These are phyloP conservation scores for Stylosanthes scabra DNA, from an alignment of 331 rosid species.

Conservation along the genomic window DNA sequence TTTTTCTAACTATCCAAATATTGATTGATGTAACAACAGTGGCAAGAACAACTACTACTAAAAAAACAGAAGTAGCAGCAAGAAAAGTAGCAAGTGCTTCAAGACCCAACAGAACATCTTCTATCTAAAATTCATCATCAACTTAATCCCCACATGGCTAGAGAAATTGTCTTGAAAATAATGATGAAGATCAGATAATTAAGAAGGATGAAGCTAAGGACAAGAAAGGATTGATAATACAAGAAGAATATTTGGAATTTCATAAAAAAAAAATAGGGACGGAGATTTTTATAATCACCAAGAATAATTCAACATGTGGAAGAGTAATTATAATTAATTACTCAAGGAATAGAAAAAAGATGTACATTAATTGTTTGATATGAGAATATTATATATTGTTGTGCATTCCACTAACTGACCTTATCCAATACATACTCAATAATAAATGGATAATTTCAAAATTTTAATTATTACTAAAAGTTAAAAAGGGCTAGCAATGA, in stretches of 20 bases:
- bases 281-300: too few relatives aligned
- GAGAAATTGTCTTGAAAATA: conserved; percentile 28
- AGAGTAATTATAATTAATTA: too few relatives aligned
- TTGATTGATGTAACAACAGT: conserved; percentile 37
- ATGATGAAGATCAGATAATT: conserved; percentile 23
- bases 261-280: conserved; percentile 1
- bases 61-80: conserved; percentile 40
- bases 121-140: conserved; percentile 61
- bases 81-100: conserved; percentile 46
- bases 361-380: too few relatives aligned
- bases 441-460: too few relatives aligned
- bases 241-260: conserved; percentile 31
- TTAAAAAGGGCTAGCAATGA: too few relatives aligned
- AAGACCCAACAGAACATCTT: conserved; percentile 49
- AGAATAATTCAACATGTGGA: too few relatives aligned
- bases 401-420: too few relatives aligned
- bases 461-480: too few relatives aligned
- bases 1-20: neutral
- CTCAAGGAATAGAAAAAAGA: too few relatives aligned
- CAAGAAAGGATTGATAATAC: conserved; percentile 21
- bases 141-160: conserved; percentile 28
- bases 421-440: too few relatives aligned
- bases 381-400: too few relatives aligned
- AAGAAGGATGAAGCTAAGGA: neutral
- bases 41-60: conserved; percentile 40